These are phyloP conservation scores for Boletus subluridellus DNA, from an alignment of 1,284 basidiomycete species.

Conservation along the genomic window DNA sequence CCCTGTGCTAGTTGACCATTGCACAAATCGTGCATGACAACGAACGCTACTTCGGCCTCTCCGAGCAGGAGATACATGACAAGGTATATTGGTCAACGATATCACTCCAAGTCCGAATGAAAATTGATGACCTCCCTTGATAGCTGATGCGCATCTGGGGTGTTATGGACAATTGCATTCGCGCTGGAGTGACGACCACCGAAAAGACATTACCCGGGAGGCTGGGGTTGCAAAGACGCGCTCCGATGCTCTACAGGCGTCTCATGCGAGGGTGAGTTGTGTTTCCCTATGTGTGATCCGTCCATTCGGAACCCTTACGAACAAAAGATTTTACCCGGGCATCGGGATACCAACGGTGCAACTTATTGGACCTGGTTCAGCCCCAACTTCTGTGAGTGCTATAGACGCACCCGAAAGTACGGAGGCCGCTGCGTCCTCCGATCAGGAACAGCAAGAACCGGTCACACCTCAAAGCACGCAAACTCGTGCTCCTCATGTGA, in stretches of 20 bases:
- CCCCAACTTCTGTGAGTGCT: constrained; percentile 21
- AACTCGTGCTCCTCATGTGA: constrained; percentile 51
- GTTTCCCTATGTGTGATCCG: background rate
- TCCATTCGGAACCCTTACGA: background rate
- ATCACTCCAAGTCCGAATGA: background rate
- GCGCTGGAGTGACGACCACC: constrained; percentile 75
- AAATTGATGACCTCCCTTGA: background rate
- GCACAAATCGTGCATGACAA: constrained; percentile 96
- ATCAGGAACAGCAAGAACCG: constrained; percentile 8
- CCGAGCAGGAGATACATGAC: constrained; percentile 70
- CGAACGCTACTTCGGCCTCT: constrained; percentile 76
- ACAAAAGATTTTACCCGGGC: constrained; percentile 59
- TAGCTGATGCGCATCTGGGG: constrained; percentile 80
- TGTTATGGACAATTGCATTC: constrained; percentile 94
- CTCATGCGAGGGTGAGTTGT: constrained; percentile 76
- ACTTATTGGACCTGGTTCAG: constrained; percentile 45
- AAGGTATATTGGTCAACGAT: constrained; percentile 49
- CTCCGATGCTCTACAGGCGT: constrained; percentile 81
- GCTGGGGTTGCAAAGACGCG: constrained; percentile 73
- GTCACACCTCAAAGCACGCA: constrained; percentile 1
- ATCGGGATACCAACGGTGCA: constrained; percentile 43
- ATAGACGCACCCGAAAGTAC: constrained; percentile 44
- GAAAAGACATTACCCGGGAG: constrained; percentile 84
- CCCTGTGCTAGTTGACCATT: constrained; percentile 69
- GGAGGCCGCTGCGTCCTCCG: constrained; percentile 3